Evolutionary conservation across 768 basidiomycete genomes (phyloP).

Genomic region (Amanita thiersii): DNA sequence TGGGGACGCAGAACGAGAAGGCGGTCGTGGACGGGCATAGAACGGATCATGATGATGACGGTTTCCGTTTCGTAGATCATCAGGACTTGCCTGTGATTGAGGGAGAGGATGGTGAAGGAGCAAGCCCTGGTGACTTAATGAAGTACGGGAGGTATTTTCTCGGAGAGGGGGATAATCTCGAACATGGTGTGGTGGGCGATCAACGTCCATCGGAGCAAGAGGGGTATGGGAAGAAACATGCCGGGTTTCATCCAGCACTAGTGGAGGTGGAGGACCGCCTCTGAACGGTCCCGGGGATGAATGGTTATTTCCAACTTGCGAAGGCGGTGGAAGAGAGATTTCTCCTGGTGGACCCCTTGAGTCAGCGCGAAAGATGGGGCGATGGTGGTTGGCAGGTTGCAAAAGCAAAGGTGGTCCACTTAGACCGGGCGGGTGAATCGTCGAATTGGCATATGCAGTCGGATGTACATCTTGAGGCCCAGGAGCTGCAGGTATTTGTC

Average conservation of each 20-base stretch:
- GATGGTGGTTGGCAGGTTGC: conserved; percentile 39
- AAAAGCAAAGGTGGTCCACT: conserved; percentile 61
- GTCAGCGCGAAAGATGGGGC: conserved; percentile 57
- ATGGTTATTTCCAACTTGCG: conserved; percentile 36
- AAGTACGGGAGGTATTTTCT: conserved; percentile 40
- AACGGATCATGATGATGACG: conserved; percentile 49
- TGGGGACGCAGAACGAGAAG: conserved; percentile 56
- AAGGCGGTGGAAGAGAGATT: conserved; percentile 54
- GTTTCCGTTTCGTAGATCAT: conserved; percentile 39
- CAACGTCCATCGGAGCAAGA: conserved; percentile 75
- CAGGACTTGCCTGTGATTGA: conserved; percentile 45
- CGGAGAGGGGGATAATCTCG: conserved; percentile 51
- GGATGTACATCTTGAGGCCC: conserved; percentile 95
- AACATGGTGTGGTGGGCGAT: conserved; percentile 42
- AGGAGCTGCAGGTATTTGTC: conserved; percentile 77
- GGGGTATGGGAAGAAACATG: conserved; percentile 60
- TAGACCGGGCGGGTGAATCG: conserved; percentile 63
- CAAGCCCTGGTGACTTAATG: conserved; percentile 44
- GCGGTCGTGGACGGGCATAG: conserved; percentile 44
- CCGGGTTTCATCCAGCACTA: conserved; percentile 69
- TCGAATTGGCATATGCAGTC: conserved; percentile 81
- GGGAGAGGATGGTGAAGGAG: conserved; percentile 65
- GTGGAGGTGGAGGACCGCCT: conserved; percentile 77
- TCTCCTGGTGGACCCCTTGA: conserved; percentile 55
- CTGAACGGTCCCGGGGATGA: conserved; percentile 69